Percentiles rank a stretch among this genome's conserved stretches.
Conservation (phyloP, 805 yeast genomes). For the Jamesozyma spencerorum region DNA sequence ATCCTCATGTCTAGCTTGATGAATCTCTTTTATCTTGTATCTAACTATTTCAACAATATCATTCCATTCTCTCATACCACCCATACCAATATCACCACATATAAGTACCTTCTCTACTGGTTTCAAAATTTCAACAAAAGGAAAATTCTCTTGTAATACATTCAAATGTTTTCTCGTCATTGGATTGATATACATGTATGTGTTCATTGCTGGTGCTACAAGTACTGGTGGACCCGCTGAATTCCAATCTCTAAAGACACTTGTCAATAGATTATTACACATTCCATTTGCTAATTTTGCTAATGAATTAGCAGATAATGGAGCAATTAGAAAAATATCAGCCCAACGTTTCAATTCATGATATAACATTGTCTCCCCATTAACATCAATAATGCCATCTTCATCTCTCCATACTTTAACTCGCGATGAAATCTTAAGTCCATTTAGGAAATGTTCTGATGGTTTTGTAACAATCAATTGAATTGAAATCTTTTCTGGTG, state of each 20-base stretch:
- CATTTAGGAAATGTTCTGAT: slow-evolving; percentile 61
- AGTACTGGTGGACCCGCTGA: slow-evolving; percentile 51
- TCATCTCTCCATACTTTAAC: slow-evolving; percentile 81
- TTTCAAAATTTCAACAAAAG: slow-evolving; percentile 62
- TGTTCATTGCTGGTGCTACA: slow-evolving; percentile 80
- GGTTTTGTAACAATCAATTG: slow-evolving; percentile 76
- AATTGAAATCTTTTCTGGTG: slow-evolving; percentile 62
- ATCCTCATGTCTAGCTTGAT: slow-evolving; percentile 23
- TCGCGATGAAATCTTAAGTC: slow-evolving; percentile 56
- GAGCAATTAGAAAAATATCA: slow-evolving; percentile 66
- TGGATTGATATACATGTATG: slow-evolving; percentile 74
- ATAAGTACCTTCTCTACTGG: slow-evolving; percentile 74
- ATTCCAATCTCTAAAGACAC: slow-evolving; percentile 71
- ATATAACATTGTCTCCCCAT: slow-evolving; percentile 64
- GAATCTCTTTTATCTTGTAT: slow-evolving; percentile 28
- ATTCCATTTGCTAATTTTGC: slow-evolving; percentile 70
- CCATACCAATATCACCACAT: slow-evolving; percentile 87
- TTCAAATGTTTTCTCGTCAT: slow-evolving; percentile 64
- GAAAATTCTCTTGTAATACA: slow-evolving; percentile 58
- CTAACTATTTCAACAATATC: slow-evolving; percentile 60
- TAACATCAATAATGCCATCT: slow-evolving; percentile 38
- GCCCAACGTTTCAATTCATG: slow-evolving; percentile 81
- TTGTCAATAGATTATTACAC: slow-evolving; percentile 67
- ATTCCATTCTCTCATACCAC: slow-evolving; percentile 85
- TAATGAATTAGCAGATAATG: slow-evolving; percentile 69